phyloP scores from a whole-genome alignment of 805 yeast species.

The Priceomyces haplophilus region DNA sequence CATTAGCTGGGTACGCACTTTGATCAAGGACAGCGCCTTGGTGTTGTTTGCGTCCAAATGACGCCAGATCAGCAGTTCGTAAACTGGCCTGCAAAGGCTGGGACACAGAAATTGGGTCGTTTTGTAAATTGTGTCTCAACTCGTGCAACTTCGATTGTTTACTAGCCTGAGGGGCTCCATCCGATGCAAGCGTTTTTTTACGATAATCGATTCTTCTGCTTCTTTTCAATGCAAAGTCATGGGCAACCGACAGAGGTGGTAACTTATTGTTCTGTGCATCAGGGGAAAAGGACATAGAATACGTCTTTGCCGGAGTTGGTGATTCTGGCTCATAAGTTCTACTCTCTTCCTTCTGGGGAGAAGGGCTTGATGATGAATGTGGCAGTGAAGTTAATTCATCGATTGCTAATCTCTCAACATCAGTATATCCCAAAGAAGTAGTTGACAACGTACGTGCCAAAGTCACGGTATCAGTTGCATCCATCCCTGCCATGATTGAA shows the following conservation, averaged over 20 bases:
- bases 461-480: slow-evolving; percentile 77
- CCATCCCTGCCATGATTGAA: slow-evolving; percentile 74
- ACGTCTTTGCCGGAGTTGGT: slow-evolving; percentile 6
- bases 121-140: slow-evolving; percentile 17
- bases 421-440: slow-evolving; percentile 59
- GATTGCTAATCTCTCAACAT: slow-evolving; percentile 44
- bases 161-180: slow-evolving; percentile 5
- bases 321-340: slow-evolving; percentile 8
- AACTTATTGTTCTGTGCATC: background rate
- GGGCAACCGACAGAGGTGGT: background rate
- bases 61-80: background rate
- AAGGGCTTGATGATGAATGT: slow-evolving; percentile 9
- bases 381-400: slow-evolving; percentile 29
- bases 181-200: slow-evolving; percentile 22
- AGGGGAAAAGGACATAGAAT: background rate
- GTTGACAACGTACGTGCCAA: slow-evolving; percentile 77
- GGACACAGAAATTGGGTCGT: background rate
- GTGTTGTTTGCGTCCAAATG: background rate
- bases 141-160: slow-evolving; percentile 22
- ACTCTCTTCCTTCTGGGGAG: background rate
- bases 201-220: slow-evolving; percentile 41
- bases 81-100: slow-evolving; percentile 6
- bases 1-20: background rate
- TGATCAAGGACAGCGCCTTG: background rate
- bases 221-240: slow-evolving; percentile 32